These are phyloP conservation scores for Ceratocystis variospora DNA, from an alignment of 2,329 filamentous ascomycete genomes.

Conservation along the genomic window DNA sequence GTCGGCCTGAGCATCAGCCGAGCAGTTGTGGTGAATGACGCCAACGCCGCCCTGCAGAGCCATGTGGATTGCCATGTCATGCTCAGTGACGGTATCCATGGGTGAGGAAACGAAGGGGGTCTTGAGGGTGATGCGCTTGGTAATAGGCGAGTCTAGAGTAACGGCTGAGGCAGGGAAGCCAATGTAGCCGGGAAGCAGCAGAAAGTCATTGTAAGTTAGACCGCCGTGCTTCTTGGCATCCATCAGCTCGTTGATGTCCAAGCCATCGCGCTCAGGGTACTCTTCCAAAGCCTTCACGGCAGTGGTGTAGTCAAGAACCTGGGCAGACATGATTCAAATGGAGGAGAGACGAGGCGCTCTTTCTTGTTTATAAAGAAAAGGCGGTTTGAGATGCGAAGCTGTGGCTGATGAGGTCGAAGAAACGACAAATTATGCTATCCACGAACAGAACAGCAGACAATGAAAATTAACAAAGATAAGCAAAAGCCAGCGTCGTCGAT, in stretches of 20 bases:
- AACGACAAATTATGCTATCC: constrained; percentile 24
- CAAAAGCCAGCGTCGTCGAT: constrained; percentile 23
- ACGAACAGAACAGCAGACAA: constrained; percentile 27
- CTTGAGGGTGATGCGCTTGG: constrained; percentile 90
- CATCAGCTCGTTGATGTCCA: constrained; percentile 73
- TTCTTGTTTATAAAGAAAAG: constrained; percentile 23
- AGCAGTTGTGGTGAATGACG: constrained; percentile 99
- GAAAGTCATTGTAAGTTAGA: constrained; percentile 97
- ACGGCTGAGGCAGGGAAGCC: constrained; percentile 91
- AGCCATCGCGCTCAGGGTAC: constrained; percentile 70
- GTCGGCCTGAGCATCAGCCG: constrained; percentile 89
- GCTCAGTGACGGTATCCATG: constrained; percentile 99
- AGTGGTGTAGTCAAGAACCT: constrained; percentile 57
- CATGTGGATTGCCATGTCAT: constrained; percentile 99
- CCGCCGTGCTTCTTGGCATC: constrained; percentile 86
- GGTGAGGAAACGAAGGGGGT: constrained; percentile 94
- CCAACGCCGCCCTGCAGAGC: constrained; percentile 75
- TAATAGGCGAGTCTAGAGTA: constrained; percentile 76
- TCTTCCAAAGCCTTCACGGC: constrained; percentile 72
- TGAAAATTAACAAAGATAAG: constrained; percentile 23
- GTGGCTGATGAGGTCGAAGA: constrained; percentile 31
- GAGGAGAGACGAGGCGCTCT: constrained; percentile 17
- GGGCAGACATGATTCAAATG: constrained; percentile 46
- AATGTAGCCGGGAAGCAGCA: constrained; percentile 92
- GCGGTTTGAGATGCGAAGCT: constrained; percentile 23